Percentiles rank a stretch among this genome's conserved stretches.
Conservation (phyloP, 495 filamentous ascomycete species). For the Darksidea phi region DNA sequence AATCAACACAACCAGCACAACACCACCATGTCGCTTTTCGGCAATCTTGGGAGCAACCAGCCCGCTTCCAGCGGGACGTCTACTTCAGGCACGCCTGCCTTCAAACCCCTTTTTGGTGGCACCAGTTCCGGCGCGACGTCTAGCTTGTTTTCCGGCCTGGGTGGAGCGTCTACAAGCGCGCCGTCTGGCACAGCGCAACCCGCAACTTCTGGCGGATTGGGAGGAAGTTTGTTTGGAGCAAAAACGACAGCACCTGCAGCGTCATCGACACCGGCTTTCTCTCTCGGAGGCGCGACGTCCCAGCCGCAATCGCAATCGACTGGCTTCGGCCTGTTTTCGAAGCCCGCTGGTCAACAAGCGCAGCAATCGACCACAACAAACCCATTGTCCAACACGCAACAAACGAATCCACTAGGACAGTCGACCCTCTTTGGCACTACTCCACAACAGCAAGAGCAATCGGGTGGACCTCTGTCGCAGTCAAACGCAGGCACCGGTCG, state of each 20-base stretch:
- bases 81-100: background rate
- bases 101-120: conserved; percentile 18
- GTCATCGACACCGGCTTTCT: conserved; percentile 10
- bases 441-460: conserved; percentile 26
- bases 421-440: conserved; percentile 14
- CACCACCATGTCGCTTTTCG: conserved; percentile 29
- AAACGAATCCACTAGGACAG: conserved; percentile 17
- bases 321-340: conserved; percentile 16
- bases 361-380: conserved; percentile 28
- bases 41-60: conserved; percentile 28
- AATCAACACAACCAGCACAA: conserved; percentile 1
- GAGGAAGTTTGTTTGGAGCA: conserved; percentile 16
- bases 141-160: conserved; percentile 25
- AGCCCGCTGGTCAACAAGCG: conserved; percentile 23
- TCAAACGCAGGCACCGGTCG: conserved; percentile 22
- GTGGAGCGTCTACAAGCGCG: conserved; percentile 5
- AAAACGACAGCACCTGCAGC: conserved; percentile 20
- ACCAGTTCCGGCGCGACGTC: conserved; percentile 1
- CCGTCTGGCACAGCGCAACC: conserved; percentile 25
- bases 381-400: conserved; percentile 18
- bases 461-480: conserved; percentile 21
- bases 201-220: conserved; percentile 25
- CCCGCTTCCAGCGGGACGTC: conserved; percentile 11
- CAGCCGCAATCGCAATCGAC: conserved; percentile 11
- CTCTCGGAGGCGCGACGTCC: conserved; percentile 19